Conservation (phyloP, 2,329 filamentous ascomycete species). For the Botryotinia convoluta region DNA sequence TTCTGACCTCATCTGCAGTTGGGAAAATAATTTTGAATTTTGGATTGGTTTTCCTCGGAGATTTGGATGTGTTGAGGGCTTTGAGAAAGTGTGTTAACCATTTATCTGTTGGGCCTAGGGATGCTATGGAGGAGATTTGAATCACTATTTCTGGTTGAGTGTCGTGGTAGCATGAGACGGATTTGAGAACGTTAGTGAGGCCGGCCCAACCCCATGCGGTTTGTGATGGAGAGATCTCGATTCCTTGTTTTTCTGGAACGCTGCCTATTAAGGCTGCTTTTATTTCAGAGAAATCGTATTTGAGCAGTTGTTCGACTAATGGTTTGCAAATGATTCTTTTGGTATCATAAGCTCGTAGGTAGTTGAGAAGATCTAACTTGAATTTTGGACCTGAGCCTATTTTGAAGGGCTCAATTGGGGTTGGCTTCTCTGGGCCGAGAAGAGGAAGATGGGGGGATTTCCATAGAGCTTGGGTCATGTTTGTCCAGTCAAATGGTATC, state of each 20-base stretch:
- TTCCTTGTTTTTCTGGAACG: slow-evolving; percentile 65
- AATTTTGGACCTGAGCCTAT: slow-evolving; percentile 66
- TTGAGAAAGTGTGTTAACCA: slow-evolving; percentile 69
- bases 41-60: slow-evolving; percentile 39
- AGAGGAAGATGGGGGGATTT: slow-evolving; percentile 65
- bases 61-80: slow-evolving; percentile 42
- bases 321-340: slow-evolving; percentile 51
- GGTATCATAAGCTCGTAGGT: slow-evolving; percentile 67
- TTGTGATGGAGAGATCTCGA: slow-evolving; percentile 42
- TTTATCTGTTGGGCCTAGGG: slow-evolving; percentile 64
- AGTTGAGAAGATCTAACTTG: slow-evolving; percentile 71
- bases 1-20: slow-evolving; percentile 72
- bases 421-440: neutral
- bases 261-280: slow-evolving; percentile 74
- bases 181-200: slow-evolving; percentile 57
- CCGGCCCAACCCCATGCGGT: slow-evolving; percentile 77
- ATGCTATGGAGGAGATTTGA: slow-evolving; percentile 80
- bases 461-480: slow-evolving; percentile 86
- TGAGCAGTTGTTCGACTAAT: slow-evolving; percentile 56
- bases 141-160: slow-evolving; percentile 49
- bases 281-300: slow-evolving; percentile 68
- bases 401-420: slow-evolving; percentile 23
- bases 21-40: slow-evolving; percentile 76
- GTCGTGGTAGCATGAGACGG: slow-evolving; percentile 48
- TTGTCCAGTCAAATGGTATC: slow-evolving; percentile 83